These are phyloP conservation scores for Aspergillus uvarum DNA, from an alignment of 2,329 filamentous ascomycete species.

Conservation along the genomic window DNA sequence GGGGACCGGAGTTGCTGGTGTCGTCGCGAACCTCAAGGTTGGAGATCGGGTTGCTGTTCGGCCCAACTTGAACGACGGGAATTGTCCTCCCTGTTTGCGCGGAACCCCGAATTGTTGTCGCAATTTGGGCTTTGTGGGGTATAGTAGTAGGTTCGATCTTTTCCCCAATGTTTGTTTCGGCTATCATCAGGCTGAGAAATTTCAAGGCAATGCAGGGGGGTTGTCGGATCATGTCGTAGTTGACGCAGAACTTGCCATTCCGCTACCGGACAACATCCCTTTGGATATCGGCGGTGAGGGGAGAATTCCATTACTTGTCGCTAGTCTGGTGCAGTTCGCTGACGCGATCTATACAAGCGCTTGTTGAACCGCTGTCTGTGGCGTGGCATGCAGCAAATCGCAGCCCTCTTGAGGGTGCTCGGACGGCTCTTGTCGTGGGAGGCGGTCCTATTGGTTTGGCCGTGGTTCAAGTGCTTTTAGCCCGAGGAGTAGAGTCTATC, in stretches of 20 bases:
- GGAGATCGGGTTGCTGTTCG: conserved; percentile 61
- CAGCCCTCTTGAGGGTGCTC: conserved; percentile 45
- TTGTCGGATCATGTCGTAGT: conserved; percentile 31
- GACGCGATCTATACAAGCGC: conserved; percentile 37
- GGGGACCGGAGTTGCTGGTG: conserved; percentile 43
- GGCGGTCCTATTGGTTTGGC: conserved; percentile 64
- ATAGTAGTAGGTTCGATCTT: conserved; percentile 37
- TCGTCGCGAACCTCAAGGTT: conserved; percentile 45
- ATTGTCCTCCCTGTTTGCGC: conserved; percentile 56
- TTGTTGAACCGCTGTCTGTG: conserved; percentile 63
- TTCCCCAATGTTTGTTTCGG: not conserved
- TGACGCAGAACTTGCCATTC: conserved; percentile 20
- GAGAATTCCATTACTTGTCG: not conserved
- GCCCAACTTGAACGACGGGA: conserved; percentile 59
- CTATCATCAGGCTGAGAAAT: not conserved
- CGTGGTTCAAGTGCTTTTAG: conserved; percentile 58
- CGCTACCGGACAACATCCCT: conserved; percentile 24
- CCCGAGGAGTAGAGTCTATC: conserved; percentile 53
- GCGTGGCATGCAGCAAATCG: conserved; percentile 63
- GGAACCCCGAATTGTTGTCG: conserved; percentile 60
- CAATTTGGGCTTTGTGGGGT: conserved; percentile 55
- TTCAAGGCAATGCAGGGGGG: conserved; percentile 27
- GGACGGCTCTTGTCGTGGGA: conserved; percentile 57
- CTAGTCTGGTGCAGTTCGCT: not conserved
- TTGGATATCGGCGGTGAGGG: conserved; percentile 25